Conservation (phyloP, 2,329 filamentous ascomycete genomes). For the Lizonia empirigonia region DNA sequence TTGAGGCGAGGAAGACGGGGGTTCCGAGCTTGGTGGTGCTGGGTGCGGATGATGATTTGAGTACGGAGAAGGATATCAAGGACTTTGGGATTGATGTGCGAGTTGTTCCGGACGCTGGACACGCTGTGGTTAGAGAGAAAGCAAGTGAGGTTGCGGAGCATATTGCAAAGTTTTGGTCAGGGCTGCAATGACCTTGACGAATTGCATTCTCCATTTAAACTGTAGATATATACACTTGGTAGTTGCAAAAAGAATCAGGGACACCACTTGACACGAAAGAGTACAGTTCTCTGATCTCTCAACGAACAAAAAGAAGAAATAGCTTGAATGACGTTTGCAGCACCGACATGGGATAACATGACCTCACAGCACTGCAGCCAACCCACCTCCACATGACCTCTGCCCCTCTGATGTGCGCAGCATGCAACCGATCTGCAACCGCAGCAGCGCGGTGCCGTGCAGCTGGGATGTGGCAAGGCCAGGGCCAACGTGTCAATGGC, state of each 20-base stretch:
- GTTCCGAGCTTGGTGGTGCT: conserved; percentile 42
- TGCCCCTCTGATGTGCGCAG: neutral
- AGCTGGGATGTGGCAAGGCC: conserved; percentile 31
- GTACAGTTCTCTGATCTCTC: too few species aligned
- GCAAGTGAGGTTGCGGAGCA: conserved; percentile 46
- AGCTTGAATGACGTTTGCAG: neutral
- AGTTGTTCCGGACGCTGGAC: conserved; percentile 49
- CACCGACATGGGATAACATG: neutral
- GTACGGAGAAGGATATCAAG: conserved; percentile 39
- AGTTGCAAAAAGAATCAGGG: too few species aligned
- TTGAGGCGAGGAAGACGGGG: conserved; percentile 27
- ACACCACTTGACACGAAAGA: too few species aligned
- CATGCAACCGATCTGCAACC: conserved; percentile 1
- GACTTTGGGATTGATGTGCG: conserved; percentile 46
- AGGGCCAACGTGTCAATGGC: conserved; percentile 32
- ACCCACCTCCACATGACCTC: neutral
- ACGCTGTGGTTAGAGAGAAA: conserved; percentile 50
- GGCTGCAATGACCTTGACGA: neutral
- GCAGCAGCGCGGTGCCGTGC: neutral
- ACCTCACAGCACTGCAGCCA: conserved; percentile 2
- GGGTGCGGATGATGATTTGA: conserved; percentile 48
- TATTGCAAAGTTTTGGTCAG: conserved; percentile 39
- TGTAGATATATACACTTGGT: too few species aligned
- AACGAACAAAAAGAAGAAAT: too few species aligned
- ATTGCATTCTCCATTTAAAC: too few species aligned